Evolutionary conservation across 495 filamentous ascomycete genomes (phyloP), one percentile per base, ranked within the genome.

Genomic region (Lichenothelia convexa): DNA sequence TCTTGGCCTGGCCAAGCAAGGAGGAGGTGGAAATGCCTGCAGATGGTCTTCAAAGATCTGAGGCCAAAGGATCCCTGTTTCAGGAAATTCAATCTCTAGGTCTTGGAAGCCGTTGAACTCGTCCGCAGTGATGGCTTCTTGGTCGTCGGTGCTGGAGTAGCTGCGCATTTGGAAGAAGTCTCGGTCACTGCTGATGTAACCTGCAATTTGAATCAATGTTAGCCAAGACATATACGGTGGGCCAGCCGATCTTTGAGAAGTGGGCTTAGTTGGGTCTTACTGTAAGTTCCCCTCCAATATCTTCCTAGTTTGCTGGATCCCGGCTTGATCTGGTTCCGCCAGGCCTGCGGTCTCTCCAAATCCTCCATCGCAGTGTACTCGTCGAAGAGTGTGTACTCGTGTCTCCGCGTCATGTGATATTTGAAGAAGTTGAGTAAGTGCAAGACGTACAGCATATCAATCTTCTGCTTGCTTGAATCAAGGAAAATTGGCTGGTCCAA

Each of bases 341-440:
- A 57, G 15, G 43, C 40, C 3, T 44, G 43, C 4, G 51, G 47
- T 20, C 34, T 42, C 20, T 53, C 36, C 12, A 35, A 18, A 4
- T 12, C 21, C 0, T 35, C 23, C 21, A 57, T 39, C 21, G 35
- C 42, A 2, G 23, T 4, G 34, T 45, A 47, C 4, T 38, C 17
- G 8, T 39, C 8, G 46, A 32, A 40, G n/a, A 57, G 38, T 8
- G 41, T 44, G 9, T 26, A 12, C 30, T 52, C 45, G 17, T 16
- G 32, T 8, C 37, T 15, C 13, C 39, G 45, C 20, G 46, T 36
- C 44, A 59, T 53, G 39, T 59, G 52, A 34, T 45, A 45, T 15
- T 42, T 48, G 50, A 56, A 59, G 54, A 59, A 57, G 42, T 57
- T 55, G 18, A 56, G 24, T 30, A 46, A 31, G 35, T 57, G 51